Conservation (phyloP, 352 stramenopile species). For the Peronospora belbahrii region DNA sequence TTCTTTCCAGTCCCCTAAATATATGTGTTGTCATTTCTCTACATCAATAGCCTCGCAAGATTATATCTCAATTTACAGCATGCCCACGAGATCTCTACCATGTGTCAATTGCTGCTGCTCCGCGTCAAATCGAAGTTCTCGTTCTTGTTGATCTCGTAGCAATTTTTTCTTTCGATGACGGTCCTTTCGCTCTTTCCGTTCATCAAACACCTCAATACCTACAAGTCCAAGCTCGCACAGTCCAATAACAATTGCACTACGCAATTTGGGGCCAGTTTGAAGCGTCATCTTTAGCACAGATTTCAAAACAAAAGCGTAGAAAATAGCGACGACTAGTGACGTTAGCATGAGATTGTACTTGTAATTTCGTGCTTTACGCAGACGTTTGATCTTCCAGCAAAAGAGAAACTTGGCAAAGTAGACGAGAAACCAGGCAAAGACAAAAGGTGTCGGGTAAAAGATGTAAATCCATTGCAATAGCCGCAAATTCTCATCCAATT, state of each 20-base stretch:
- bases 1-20: constrained; percentile 1
- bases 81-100: constrained; percentile 17
- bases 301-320: constrained; percentile 52
- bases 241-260: constrained; percentile 48
- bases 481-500: constrained; percentile 67
- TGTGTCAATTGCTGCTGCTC: constrained; percentile 16
- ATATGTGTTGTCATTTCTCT: constrained; percentile 1
- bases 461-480: constrained; percentile 68
- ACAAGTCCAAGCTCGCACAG: constrained; percentile 64
- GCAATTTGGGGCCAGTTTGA: constrained; percentile 50
- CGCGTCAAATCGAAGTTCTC: constrained; percentile 22
- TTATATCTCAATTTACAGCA: constrained; percentile 28
- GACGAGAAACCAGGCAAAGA: constrained; percentile 63
- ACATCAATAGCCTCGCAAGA: background rate
- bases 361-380: constrained; percentile 72
- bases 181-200: constrained; percentile 48
- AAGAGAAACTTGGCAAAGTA: constrained; percentile 81
- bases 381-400: constrained; percentile 64
- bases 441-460: constrained; percentile 62
- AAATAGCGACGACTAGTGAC: constrained; percentile 39
- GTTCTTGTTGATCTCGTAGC: constrained; percentile 39
- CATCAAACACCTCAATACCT: constrained; percentile 64
- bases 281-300: constrained; percentile 53
- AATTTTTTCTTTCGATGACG: constrained; percentile 52
- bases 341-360: constrained; percentile 76